Evolutionary conservation across 2,329 filamentous ascomycete species (phyloP).

Genomic region (Trichoderma guizhouense): DNA sequence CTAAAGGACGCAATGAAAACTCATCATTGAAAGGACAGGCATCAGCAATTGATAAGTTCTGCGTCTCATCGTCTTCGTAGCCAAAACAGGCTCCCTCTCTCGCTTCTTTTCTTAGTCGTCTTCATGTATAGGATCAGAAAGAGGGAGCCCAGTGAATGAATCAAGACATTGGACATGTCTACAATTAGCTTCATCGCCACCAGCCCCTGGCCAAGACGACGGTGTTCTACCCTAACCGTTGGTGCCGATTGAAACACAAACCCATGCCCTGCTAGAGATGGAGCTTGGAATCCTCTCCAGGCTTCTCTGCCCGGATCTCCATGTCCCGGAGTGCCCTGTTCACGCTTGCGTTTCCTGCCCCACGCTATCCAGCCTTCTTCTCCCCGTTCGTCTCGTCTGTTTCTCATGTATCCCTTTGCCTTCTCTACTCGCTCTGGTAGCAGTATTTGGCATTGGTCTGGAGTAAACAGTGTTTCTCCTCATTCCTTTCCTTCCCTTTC

Average conservation of each 20-base stretch:
- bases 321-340: background rate
- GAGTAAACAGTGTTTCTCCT: background rate
- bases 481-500: background rate
- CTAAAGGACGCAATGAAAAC: background rate
- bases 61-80: background rate
- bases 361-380: background rate
- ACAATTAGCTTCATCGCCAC: background rate
- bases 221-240: constrained; percentile 10
- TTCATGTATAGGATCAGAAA: background rate
- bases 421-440: constrained; percentile 15
- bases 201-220: constrained; percentile 1
- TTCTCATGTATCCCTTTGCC: background rate
- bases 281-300: background rate
- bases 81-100: background rate
- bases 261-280: background rate
- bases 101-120: background rate
- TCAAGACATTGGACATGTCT: background rate
- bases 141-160: background rate
- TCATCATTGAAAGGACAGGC: background rate
- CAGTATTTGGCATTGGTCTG: background rate
- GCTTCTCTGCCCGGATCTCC: constrained; percentile 2
- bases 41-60: background rate
- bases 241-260: constrained; percentile 6
- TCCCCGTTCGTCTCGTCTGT: background rate
- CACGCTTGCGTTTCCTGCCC: background rate